Evolutionary conservation across 208 protist species (phyloP).

Genomic region (Crithidia acanthocephali): DNA sequence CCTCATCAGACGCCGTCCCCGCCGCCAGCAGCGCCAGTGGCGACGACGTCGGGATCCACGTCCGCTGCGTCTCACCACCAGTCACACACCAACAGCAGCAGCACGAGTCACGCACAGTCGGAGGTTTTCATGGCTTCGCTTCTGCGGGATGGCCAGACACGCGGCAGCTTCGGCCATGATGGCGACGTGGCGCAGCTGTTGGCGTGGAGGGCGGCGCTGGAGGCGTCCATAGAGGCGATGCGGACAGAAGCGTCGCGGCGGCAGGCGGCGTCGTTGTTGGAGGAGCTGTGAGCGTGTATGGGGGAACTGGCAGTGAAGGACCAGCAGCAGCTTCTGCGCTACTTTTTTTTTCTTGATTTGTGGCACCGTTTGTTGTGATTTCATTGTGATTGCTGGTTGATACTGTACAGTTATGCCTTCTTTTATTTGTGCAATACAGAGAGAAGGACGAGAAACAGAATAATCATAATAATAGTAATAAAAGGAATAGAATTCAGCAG

Average conservation of each 20-base stretch:
- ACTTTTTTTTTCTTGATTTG: not conserved
- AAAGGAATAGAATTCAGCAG: too few species aligned
- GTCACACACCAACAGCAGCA: not conserved
- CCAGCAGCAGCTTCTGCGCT: not conserved
- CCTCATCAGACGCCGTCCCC: not conserved
- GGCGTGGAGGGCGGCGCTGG: conserved; percentile 44
- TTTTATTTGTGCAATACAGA: too few species aligned
- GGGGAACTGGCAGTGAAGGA: too few species aligned
- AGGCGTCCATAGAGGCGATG: conserved; percentile 60
- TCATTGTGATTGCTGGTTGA: not conserved
- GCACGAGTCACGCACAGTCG: not conserved
- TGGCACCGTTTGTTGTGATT: not conserved
- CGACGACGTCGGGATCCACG: not conserved
- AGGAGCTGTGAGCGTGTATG: conserved; percentile 44
- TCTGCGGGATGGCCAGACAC: conserved; percentile 40
- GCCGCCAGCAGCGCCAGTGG: not conserved
- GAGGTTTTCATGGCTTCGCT: conserved; percentile 26
- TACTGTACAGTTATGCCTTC: too few species aligned
- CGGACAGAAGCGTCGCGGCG: conserved; percentile 49
- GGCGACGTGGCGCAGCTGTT: conserved; percentile 57
- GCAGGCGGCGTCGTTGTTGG: conserved; percentile 51
- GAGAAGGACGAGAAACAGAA: too few species aligned
- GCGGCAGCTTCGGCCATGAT: conserved; percentile 47
- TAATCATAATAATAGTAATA: too few species aligned
- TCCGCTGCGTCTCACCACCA: not conserved